phyloP scores from a whole-genome alignment of 257 asterid species.

The Ocimum tenuiflorum region DNA sequence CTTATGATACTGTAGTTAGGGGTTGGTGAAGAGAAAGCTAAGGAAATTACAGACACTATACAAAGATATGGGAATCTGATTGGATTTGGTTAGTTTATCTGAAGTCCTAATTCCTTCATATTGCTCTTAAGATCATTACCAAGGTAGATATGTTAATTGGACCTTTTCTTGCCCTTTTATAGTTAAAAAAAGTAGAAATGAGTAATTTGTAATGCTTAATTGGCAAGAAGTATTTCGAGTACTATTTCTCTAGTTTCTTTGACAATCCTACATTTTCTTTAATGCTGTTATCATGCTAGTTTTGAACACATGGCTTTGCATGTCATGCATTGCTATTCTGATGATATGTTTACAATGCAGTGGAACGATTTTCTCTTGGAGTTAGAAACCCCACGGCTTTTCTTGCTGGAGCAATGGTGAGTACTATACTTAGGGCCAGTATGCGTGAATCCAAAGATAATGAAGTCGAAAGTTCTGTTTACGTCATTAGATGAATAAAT shows the following conservation, averaged over 20 bases:
- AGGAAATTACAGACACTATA: slow-evolving; percentile 40
- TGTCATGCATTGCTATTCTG: too few species aligned
- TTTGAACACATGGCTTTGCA: too few species aligned
- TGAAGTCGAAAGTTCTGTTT: neutral
- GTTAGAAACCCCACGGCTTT: slow-evolving; percentile 89
- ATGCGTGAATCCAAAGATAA: neutral
- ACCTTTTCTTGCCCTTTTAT: neutral
- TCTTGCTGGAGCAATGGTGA: slow-evolving; percentile 83
- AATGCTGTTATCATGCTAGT: too few species aligned
- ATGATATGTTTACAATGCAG: too few species aligned
- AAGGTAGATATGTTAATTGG: neutral
- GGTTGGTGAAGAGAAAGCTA: slow-evolving; percentile 65
- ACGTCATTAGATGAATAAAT: too few species aligned
- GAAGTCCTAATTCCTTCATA: neutral
- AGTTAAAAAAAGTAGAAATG: too few species aligned
- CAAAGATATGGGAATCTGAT: slow-evolving; percentile 76
- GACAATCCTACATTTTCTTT: too few species aligned
- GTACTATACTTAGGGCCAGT: slow-evolving; percentile 32
- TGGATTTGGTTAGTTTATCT: slow-evolving; percentile 67
- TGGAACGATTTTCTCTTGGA: slow-evolving; percentile 81
- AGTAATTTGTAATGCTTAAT: too few species aligned
- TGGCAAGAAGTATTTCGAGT: too few species aligned
- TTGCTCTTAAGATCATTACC: neutral
- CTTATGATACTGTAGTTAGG: slow-evolving; percentile 48
- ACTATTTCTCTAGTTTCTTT: too few species aligned